phyloP scores from a whole-genome alignment of 208 protist genomes.

The Trypanosoma brucei region DNA sequence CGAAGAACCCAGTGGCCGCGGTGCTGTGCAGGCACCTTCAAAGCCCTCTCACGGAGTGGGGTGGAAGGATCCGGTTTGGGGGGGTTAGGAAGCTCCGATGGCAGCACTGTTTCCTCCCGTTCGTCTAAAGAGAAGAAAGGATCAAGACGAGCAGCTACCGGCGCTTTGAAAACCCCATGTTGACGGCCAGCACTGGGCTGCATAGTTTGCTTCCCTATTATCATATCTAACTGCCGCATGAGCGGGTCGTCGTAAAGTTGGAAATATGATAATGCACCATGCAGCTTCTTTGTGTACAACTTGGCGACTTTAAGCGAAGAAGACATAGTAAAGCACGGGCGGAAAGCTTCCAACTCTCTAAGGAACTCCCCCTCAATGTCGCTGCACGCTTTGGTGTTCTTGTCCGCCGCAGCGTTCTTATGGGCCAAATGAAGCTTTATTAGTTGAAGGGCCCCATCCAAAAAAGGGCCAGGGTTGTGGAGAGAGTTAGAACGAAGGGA shows the following conservation, averaged over 20 bases:
- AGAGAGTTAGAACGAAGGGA: slow-evolving; percentile 24
- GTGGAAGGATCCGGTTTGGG: slow-evolving; percentile 51
- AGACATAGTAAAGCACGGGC: slow-evolving; percentile 77
- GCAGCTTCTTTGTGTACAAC: slow-evolving; percentile 66
- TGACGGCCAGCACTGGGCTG: slow-evolving; percentile 21
- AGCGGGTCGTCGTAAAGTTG: slow-evolving; percentile 76
- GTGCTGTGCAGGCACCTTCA: slow-evolving; percentile 46
- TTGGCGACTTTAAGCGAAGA: slow-evolving; percentile 63
- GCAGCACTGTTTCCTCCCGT: slow-evolving; percentile 51
- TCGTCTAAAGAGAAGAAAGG: slow-evolving; percentile 37
- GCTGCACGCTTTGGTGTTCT: slow-evolving; percentile 44
- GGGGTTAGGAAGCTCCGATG: slow-evolving; percentile 69
- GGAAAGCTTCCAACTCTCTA: slow-evolving; percentile 72
- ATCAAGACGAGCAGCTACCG: neutral
- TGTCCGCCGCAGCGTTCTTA: slow-evolving; percentile 55
- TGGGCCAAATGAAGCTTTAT: slow-evolving; percentile 83
- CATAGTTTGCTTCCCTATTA: slow-evolving; percentile 68
- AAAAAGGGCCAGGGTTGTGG: slow-evolving; percentile 40
- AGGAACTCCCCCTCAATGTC: slow-evolving; percentile 81
- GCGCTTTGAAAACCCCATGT: slow-evolving; percentile 13
- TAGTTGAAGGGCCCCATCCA: slow-evolving; percentile 76
- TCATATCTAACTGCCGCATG: slow-evolving; percentile 70
- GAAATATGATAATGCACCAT: slow-evolving; percentile 74
- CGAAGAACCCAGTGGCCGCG: slow-evolving; percentile 87
- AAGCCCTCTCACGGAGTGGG: slow-evolving; percentile 37